Base-by-base conservation (phyloP, 257 asterid species). In the Fraxinus pennsylvanica region DNA sequence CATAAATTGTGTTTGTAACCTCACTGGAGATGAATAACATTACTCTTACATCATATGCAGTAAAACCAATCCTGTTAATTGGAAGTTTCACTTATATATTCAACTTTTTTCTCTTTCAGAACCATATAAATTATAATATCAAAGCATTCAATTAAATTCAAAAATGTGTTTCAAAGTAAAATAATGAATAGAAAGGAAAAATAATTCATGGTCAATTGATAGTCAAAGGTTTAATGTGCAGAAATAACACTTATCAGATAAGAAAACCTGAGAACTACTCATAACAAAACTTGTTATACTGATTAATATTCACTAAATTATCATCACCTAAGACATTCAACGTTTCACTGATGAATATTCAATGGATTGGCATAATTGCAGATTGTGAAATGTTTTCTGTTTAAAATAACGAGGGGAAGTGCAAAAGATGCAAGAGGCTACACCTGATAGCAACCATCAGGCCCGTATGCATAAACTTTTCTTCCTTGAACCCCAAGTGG, bases 401-500 rank as follows among this genome's bases (percentile, higher is more conserved):
- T 71, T 52, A 14, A 9, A 32, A 45, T 36, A 35, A 66, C 25
- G 14, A 35, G 1, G 10, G 50, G 22, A 2, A 35, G 36, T 22
- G 3, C 3, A 63, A 36, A 27, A 35, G 57, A 47, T 52, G 74
- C 38, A 76, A 77, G 78, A 52, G 68, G 35, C 0, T 74, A 68
- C 78, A 94, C 97, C 88, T 94, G 97, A 78, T 78, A 84, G 86
- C 89, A 83, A 70, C 81, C 86, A 69, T 86, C 86, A 8, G 95
- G 80, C 72, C 98, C 99, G 29, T 85, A 89, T 5, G 83, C 67
- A 72, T 83, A 81, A 75, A 92, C 92, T 88, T 91, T 90, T 84
- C 97, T 89, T 81, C 99, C 99, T 85, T 94, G 99, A 90, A 94
- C 91, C 33, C 99, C 99, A 27, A 94, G 92, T 30, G 94, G 75